Evolutionary conservation across 371 early-diverging fungal genomes (phyloP), one percentile per base, ranked within the genome.

Genomic region (Mucor piriformis): DNA sequence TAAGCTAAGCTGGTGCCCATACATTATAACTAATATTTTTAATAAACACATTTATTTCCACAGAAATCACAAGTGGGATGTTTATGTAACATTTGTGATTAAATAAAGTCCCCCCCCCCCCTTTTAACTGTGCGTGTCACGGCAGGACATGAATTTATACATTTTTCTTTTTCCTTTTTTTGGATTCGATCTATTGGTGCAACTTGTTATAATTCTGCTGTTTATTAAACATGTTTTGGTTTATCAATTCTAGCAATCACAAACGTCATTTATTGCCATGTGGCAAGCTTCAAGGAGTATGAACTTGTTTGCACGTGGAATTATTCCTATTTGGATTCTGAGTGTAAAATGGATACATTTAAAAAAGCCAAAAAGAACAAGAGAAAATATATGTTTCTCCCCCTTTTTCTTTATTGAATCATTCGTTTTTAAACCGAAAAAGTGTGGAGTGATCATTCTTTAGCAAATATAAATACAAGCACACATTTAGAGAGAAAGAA

Each of bases 241-340:
- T n/a, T 6, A 15, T 40, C 16, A 6, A 6, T 18, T 18, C 8
- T 18, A 42, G 42, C n/a, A 42, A 18, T 18, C 8, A 42, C 20
- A 34, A 34, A 35, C n/a, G 24, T 35, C 34, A 35, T 52, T 35
- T 54, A 27, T 40, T 54, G 54, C 54, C 54, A 54, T 54, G 54
- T 54, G 54, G 54, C 54, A 54, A 16, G n/a, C 20, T 42, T 42
- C 42, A 42, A 42, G 42, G 42, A 42, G 42, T 42, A 10, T 42
- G 25, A 46, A 23, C 24, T 46, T 25, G 38, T 24, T 24, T 13
- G 47, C 47, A 46, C 47, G 47, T 46, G 47, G 8, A 46, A 46
- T 46, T 23, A 46, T 46, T 46, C 27, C 47, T 15, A 23, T 46
- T 46, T 38, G 6, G 38, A n/a, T n/a, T 23, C 47, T 46, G 47